A percentile compares a stretch with the other conserved stretches of the same genome.
These are phyloP conservation scores for Phylloporus rhodoxanthus DNA, from an alignment of 768 basidiomycete genomes.

Conservation along the genomic window DNA sequence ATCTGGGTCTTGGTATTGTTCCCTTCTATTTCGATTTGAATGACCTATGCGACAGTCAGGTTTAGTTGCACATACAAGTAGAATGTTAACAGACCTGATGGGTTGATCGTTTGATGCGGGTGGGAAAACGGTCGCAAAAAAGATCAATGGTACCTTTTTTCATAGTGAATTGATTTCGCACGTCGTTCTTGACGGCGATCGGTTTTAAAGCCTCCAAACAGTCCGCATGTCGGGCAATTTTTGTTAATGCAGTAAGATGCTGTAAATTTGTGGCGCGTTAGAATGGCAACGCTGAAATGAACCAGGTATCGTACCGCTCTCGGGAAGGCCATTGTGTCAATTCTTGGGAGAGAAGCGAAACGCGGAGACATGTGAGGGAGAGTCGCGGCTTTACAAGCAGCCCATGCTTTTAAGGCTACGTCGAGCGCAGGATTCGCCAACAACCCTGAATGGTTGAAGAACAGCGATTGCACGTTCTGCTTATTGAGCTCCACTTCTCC, in stretches of 20 bases:
- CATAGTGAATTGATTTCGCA: constrained; percentile 24
- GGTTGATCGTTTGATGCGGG: constrained; percentile 34
- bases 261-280: constrained; percentile 13
- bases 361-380: constrained; percentile 15
- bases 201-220: constrained; percentile 48
- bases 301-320: constrained; percentile 22
- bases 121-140: constrained; percentile 39
- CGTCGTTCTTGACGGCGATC: constrained; percentile 36
- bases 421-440: constrained; percentile 15
- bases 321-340: constrained; percentile 26
- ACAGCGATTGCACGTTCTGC: constrained; percentile 24
- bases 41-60: constrained; percentile 7
- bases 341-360: constrained; percentile 14
- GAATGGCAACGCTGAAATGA: background rate
- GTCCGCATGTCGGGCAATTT: constrained; percentile 40
- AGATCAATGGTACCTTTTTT: constrained; percentile 32
- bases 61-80: no score
- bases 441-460: constrained; percentile 16
- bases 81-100: constrained; percentile 34
- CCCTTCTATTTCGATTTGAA: constrained; percentile 16
- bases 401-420: constrained; percentile 43
- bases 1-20: constrained; percentile 4
- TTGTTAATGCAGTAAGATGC: constrained; percentile 43
- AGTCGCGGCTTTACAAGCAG: constrained; percentile 34
- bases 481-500: constrained; percentile 29